Evolutionary conservation across 345 rosid genomes (phyloP), one percentile per base, ranked within the genome.

Genomic region (Eucalyptus pauciflora): DNA sequence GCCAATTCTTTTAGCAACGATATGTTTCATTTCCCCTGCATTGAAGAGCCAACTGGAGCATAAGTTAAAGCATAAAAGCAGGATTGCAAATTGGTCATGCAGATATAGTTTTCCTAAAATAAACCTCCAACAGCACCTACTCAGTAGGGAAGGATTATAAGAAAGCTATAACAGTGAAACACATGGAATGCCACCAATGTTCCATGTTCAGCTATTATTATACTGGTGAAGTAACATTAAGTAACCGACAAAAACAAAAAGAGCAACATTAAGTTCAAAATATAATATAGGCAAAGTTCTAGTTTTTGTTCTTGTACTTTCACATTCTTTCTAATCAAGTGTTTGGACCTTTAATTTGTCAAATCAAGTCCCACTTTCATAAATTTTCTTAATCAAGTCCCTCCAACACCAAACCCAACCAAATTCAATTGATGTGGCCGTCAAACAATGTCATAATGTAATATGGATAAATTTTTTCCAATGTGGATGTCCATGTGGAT

Each of bases 11-110:
- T 90, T 92, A 29, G 92, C 93, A 91, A 96, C 90, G 54, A 91
- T 88, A 89, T 89, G 90, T 93, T 96, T 97, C 93, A 96, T 41
- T 89, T 94, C 94, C 88, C 97, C 99, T 97, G 87, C 52, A 85
- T 90, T 88, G 48, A 76, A 79, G 49, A 50, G 52, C 50, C 64
- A 58, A 87, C 29, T 52, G 14, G 58, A 85, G 25, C 86, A 46
- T 76, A 85, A 41, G 15, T 62, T 27, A 10, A 62, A 56, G 45
- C 10, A 89, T 13, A 80, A 31, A 51, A 41, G 48, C 24, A 37
- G 88, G 85, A 71, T 51, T 29, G 14, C 41, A 76, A 56, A 25
- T 20, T 43, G 83, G 83, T 18, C 15, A 41, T 41, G 85, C 85
- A 76, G 48, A 76, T 76, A 22, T 15, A 71, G 48, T 76, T 22